A percentile compares a stretch with the other conserved stretches of the same genome.
Evolutionary conservation across 768 basidiomycete species (phyloP).

Genomic region (Kwoniella heveanensis): DNA sequence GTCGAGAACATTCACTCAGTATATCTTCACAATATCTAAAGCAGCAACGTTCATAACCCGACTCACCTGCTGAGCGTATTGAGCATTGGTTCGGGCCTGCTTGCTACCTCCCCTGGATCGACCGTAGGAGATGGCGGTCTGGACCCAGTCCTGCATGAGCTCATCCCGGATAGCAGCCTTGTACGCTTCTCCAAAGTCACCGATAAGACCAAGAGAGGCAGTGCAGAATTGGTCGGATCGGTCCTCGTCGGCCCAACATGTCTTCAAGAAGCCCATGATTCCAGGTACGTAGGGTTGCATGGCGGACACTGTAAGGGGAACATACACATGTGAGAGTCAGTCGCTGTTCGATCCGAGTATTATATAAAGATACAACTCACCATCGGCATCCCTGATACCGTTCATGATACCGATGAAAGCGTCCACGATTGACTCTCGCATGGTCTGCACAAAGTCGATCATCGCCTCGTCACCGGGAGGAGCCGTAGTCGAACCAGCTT

Average conservation of each 20-base stretch:
- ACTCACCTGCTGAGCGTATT: conserved; percentile 47
- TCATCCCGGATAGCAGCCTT: conserved; percentile 76
- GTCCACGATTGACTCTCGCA: conserved; percentile 94
- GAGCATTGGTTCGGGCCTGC: conserved; percentile 36
- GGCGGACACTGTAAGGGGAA: conserved; percentile 5
- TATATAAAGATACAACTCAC: conserved; percentile 58
- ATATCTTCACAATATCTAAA: background rate
- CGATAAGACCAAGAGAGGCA: conserved; percentile 79
- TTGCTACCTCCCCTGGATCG: conserved; percentile 32
- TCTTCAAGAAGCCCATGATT: conserved; percentile 75
- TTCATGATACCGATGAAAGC: conserved; percentile 94
- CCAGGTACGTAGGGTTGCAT: conserved; percentile 67
- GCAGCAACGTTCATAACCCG: background rate
- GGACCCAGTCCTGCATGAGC: conserved; percentile 74
- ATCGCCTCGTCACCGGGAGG: conserved; percentile 66
- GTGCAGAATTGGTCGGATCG: conserved; percentile 75
- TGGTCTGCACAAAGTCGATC: conserved; percentile 83
- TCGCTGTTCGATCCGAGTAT: background rate
- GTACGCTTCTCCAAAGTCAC: conserved; percentile 87
- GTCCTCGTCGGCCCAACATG: conserved; percentile 78
- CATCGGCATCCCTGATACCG: conserved; percentile 80
- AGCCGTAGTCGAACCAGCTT: conserved; percentile 84
- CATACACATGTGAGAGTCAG: conserved; percentile 58
- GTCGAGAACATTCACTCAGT: background rate
- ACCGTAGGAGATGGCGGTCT: conserved; percentile 55